Conservation (phyloP, 371 early-diverging fungal species). For the Mortierella sp. region DNA sequence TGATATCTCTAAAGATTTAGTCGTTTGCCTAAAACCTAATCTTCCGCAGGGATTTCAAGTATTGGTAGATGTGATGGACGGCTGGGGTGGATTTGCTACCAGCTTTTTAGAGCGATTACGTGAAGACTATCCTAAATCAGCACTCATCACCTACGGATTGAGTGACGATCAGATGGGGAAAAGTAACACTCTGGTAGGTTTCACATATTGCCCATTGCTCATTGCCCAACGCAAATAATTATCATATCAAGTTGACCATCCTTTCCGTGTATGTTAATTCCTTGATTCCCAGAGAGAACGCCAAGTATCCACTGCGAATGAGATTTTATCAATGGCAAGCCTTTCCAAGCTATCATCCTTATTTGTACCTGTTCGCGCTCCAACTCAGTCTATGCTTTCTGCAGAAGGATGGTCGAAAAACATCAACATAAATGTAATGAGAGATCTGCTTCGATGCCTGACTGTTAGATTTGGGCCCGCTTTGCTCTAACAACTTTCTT, state of each 20-base stretch:
- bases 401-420: constrained; percentile 31
- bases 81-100: constrained; percentile 82
- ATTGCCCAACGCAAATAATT: neutral
- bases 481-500: neutral
- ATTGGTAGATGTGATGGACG: constrained; percentile 77
- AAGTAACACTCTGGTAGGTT: constrained; percentile 54
- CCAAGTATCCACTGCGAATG: constrained; percentile 62
- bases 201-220: neutral
- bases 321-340: constrained; percentile 61
- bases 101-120: constrained; percentile 73
- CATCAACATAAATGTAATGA: constrained; percentile 41
- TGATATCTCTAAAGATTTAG: neutral
- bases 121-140: constrained; percentile 84
- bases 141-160: constrained; percentile 77
- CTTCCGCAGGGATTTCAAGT: constrained; percentile 80
- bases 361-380: constrained; percentile 70
- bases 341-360: constrained; percentile 65
- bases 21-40: neutral
- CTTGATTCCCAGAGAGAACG: constrained; percentile 44
- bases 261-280: neutral
- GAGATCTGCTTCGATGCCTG: neutral
- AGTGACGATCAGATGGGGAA: constrained; percentile 35
- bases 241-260: neutral
- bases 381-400: constrained; percentile 52
- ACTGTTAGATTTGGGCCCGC: neutral